Evolutionary conservation across 2,329 filamentous ascomycete genomes (phyloP).

Genomic region (Leptographium procerum): DNA sequence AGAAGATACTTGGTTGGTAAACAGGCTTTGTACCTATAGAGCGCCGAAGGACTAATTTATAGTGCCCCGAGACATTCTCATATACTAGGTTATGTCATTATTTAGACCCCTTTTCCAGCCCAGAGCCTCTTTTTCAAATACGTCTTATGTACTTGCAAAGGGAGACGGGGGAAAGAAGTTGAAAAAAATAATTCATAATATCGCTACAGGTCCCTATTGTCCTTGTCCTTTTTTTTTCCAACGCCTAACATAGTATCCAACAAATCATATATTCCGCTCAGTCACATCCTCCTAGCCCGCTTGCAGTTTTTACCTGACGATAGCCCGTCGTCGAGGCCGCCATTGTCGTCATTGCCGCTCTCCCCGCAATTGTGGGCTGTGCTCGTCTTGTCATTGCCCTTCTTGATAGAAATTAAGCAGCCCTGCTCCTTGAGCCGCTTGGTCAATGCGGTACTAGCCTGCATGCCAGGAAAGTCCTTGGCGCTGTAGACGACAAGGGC

Average conservation of each 20-base stretch:
- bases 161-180: no score
- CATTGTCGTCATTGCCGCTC: not conserved
- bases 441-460: slow-evolving; percentile 62
- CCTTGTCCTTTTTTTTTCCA: not conserved
- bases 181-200: not conserved
- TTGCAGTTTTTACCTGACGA: not conserved
- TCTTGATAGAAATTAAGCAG: slow-evolving; percentile 76
- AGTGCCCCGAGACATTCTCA: no score
- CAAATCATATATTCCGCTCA: not conserved
- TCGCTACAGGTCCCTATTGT: not conserved
- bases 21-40: no score
- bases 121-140: no score
- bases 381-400: slow-evolving; percentile 60
- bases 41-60: no score
- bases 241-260: not conserved
- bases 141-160: no score
- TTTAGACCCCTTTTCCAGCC: no score
- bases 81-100: no score
- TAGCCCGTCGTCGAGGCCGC: not conserved
- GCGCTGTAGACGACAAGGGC: slow-evolving; percentile 73
- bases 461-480: slow-evolving; percentile 80
- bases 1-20: no score
- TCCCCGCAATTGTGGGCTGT: slow-evolving; percentile 21
- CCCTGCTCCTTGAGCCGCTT: slow-evolving; percentile 68
- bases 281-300: not conserved